Evolutionary conservation across 805 yeast genomes (phyloP), one percentile per base, ranked within the genome.

Genomic region (Wickerhamomyces xylosicus): DNA sequence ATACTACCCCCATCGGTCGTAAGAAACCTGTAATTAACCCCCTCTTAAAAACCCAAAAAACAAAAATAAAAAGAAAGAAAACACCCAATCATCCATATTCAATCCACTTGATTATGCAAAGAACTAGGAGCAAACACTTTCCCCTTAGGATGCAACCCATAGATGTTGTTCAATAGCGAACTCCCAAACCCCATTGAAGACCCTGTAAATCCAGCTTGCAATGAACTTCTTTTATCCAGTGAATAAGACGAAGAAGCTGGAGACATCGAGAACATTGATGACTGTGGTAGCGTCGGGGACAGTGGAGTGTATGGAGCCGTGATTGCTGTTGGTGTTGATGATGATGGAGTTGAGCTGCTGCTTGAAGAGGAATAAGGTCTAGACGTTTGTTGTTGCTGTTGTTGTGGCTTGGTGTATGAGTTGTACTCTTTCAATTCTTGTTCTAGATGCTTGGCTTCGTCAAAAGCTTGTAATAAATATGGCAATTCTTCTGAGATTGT

Each of bases 401-500:
- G 37, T 33, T 31, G 33, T 28, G 15, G 36, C 35, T 27, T 31
- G 32, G 21, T 34, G 14, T 11, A 22, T 13, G 40, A 22, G 35
- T 46, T 46, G 22, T 48, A 50, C 2, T 40, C 37, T 1, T 51
- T 42, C 13, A 67, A 46, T 40, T 77, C 85, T 45, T 71, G 71
- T 41, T 76, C 81, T 14, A 75, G 58, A 29, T 66, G 71, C 45
- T 67, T 74, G 3, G 80, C 82, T 43, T 75, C 73, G 52, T 74
- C 71, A 50, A 80, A 81, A 15, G 85, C 87, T 18, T 73, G 64
- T 69, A 80, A 63, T 49, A 81, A 57, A 42, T 69, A 70, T 1
- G 90, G 90, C 44, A 81, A 54, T 51, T 79, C 84, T 37, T 77
- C 81, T 2, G 77, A 52, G 14, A 81, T 60, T 7, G 81, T 71